Conservation (phyloP, 2,329 filamentous ascomycete genomes). For the Calonectria honghensis region DNA sequence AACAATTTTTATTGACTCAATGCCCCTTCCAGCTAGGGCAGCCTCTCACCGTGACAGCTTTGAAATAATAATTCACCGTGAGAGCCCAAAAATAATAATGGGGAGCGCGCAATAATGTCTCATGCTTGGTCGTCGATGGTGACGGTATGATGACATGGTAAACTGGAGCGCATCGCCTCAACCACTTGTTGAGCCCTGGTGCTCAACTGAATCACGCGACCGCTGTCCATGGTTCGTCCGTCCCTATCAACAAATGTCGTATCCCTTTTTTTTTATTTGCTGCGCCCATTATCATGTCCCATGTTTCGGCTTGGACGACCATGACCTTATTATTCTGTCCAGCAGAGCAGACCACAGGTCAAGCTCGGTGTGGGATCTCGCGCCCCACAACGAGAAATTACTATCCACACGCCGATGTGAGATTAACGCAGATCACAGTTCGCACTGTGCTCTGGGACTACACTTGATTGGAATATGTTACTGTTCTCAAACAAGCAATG, state of each 20-base stretch:
- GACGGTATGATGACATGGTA: not conserved
- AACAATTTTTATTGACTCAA: not conserved
- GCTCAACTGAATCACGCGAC: not conserved
- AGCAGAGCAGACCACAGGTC: not conserved
- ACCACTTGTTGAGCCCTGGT: not conserved
- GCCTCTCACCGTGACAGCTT: not conserved
- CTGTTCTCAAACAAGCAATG: not conserved
- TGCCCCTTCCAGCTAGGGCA: not conserved
- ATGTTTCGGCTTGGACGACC: not conserved
- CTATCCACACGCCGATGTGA: not conserved
- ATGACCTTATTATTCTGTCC: constrained; percentile 1
- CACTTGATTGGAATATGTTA: not conserved
- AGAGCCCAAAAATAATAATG: constrained; percentile 4
- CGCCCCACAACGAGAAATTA: not conserved
- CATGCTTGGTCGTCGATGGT: not conserved
- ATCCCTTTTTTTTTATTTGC: not conserved
- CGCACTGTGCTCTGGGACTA: not conserved
- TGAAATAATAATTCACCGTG: not conserved
- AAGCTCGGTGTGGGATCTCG: constrained; percentile 23
- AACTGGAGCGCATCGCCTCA: not conserved
- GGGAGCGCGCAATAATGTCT: not conserved
- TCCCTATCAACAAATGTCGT: not conserved
- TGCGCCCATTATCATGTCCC: not conserved
- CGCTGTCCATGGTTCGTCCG: not conserved
- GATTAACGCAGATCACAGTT: not conserved